A percentile compares a stretch with the other conserved stretches of the same genome.
Conservation (phyloP, 495 filamentous ascomycete genomes). For the Penicillium ochrochloron region DNA sequence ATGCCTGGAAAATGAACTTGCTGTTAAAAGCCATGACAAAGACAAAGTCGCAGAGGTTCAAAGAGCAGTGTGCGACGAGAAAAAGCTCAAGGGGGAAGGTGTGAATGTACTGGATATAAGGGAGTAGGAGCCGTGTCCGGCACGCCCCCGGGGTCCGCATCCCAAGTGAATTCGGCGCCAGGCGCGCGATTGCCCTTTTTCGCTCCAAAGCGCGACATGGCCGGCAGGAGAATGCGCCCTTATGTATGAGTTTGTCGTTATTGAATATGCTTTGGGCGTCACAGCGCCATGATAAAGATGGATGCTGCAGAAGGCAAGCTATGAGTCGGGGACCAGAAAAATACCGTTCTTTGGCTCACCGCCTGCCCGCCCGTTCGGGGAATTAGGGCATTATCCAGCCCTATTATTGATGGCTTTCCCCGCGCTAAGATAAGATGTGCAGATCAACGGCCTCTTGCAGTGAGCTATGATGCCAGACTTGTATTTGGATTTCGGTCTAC, state of each 20-base stretch:
- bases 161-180: slow-evolving; percentile 49
- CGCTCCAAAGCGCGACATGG: slow-evolving; percentile 48
- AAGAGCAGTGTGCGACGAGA: slow-evolving; percentile 1
- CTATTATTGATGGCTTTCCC: slow-evolving; percentile 6
- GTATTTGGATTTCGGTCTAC: neutral
- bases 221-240: neutral
- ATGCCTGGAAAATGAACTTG: slow-evolving; percentile 35
- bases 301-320: slow-evolving; percentile 1
- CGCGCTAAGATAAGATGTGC: slow-evolving; percentile 21
- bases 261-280: neutral
- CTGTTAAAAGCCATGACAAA: slow-evolving; percentile 6
- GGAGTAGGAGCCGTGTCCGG: slow-evolving; percentile 49
- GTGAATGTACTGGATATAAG: slow-evolving; percentile 45
- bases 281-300: slow-evolving; percentile 21
- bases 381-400: slow-evolving; percentile 25
- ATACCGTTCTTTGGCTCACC: slow-evolving; percentile 21
- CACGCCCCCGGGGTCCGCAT: slow-evolving; percentile 44
- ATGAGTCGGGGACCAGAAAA: slow-evolving; percentile 20
- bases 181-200: slow-evolving; percentile 47
- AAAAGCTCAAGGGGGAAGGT: slow-evolving; percentile 1
- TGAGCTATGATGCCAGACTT: too few relatives aligned
- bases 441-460: slow-evolving; percentile 7
- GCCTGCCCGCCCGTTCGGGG: slow-evolving; percentile 18
- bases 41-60: neutral
- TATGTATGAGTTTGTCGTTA: neutral